Evolutionary conservation across 2,329 filamentous ascomycete genomes (phyloP).

Genomic region (Penicillium brevicompactum): DNA sequence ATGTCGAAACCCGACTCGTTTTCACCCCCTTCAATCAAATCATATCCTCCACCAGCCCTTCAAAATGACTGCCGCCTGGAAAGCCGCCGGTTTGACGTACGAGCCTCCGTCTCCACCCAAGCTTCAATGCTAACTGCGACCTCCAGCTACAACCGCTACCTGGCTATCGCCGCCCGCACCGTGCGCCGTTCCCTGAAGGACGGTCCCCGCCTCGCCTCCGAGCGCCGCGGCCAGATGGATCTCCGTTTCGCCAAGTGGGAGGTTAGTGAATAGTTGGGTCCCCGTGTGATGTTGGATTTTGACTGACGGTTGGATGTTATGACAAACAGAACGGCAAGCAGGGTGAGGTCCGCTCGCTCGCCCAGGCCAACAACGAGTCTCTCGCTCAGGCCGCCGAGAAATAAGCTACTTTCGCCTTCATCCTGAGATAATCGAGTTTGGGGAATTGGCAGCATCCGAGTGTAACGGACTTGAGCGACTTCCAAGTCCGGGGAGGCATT

Average conservation of each 20-base stretch:
- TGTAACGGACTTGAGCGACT: conserved; percentile 16
- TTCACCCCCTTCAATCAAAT: conserved; percentile 33
- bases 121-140: conserved; percentile 30
- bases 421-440: conserved; percentile 17
- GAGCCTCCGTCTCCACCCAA: conserved; percentile 40
- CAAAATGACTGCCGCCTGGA: conserved; percentile 98
- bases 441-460: conserved; percentile 22
- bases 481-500: conserved; percentile 24
- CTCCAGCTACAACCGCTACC: conserved; percentile 98
- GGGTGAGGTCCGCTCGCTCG: conserved; percentile 77
- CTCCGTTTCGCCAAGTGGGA: conserved; percentile 92
- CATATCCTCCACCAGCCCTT: conserved; percentile 31
- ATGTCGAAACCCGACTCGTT: conserved; percentile 35
- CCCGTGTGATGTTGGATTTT: conserved; percentile 1
- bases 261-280: conserved; percentile 56
- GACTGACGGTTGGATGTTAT: conserved; percentile 34
- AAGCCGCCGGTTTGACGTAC: conserved; percentile 95
- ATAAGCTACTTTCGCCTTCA: conserved; percentile 31
- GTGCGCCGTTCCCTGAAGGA: conserved; percentile 98
- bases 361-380: conserved; percentile 54
- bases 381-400: conserved; percentile 48
- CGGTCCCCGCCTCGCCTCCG: conserved; percentile 80
- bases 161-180: conserved; percentile 89
- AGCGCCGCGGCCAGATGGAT: conserved; percentile 88
- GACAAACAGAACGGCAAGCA: conserved; percentile 85